Evolutionary conservation across 2,329 filamentous ascomycete genomes (phyloP), one percentile per base, ranked within the genome.

Genomic region (Xylariaceae sp.): DNA sequence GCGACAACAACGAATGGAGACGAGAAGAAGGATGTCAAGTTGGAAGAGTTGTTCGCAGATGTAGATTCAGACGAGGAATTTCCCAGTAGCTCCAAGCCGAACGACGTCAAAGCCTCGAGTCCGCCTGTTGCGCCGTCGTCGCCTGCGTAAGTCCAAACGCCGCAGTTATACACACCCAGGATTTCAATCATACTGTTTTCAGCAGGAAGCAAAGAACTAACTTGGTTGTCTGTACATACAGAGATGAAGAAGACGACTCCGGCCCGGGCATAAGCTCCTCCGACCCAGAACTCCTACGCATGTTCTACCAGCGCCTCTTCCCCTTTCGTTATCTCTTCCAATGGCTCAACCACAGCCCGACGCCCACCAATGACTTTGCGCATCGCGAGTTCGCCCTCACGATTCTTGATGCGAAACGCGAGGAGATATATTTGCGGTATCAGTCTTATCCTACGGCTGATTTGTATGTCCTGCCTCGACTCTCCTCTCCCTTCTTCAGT

Each of bases 371-470:
- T 54, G 91, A 97, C 67, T 97, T 97, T 70, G 83, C 77, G 22
- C 88, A 97, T 65, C 86, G 93, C 62, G 93, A 98, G 67, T 97
- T 98, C 64, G 91, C 93, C 16, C 92, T 97, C 63, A 95, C 91
- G 2, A 77, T 97, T n/a, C 84, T 86, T 48, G 94, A 91, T 25
- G 44, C 39, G 27, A 39, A 35, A 3, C 43, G 49, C 37, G 44
- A 47, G 62, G 91, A 95, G 56, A 87, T 86, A 33, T 95, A 96
- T 66, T 77, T 95, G 22, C 86, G 93, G 63, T 98, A 97, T 65
- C 89, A 95, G 65, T 90, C 75, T 6, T 80, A 75, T 54, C 63
- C 70, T 5, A 79, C 71, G 3, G 65, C 73, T 3, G 78, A 81
- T 47, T 68, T 76, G 76, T 80, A 59, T 52, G 67, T 50, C 3